Evolutionary conservation across 78 protist species (phyloP), one percentile per base, ranked within the genome.

Genomic region (Fonticula alba): DNA sequence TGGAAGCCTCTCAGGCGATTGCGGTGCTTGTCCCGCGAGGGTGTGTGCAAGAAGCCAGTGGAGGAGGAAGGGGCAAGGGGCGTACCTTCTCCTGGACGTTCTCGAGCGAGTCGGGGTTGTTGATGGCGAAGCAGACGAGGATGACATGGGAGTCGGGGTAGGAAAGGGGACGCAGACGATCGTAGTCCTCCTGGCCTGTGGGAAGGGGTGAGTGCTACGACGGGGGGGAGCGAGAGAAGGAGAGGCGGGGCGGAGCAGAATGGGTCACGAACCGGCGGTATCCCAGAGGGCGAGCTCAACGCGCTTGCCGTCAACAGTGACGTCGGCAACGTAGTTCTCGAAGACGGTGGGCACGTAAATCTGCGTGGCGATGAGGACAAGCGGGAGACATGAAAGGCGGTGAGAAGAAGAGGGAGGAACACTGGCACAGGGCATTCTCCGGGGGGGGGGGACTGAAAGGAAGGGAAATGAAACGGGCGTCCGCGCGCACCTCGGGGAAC

Each of bases 141-240:
- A 94, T 75, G 32, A 91, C 94, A 54, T 91, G 88, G 29, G 95
- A 86, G 54, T 87, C 82, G 46, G 91, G 91, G 63, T 86, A 86
- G 29, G 87, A 80, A 20, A 87, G 82, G 26, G 95, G 95, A 29
- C 99, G 74, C 52, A 94, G 82, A 2, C 97, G 69, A 63, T 94
- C 99, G 66, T 88, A 95, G 56, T 86, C 92, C 53, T 94, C 99
- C 75, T 88, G 92, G 29, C 82, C 91, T 59, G 64, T 54, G 43
- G 17, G 43, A 54, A 27, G 15, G n/a, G 51, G 52, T 24, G 43
- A 7, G 7, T 3, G 43, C 17, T 7, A 3, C 43, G 43, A 9
- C 43, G 7, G 43, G 17, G 43, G 17, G 17, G 17, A 38, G 43
- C 43, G 17, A 3, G 17, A 7, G 43, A 3, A 7, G 7, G 43